phyloP scores from a whole-genome alignment of 1,139 yeast species.

The Pichia sp. region DNA sequence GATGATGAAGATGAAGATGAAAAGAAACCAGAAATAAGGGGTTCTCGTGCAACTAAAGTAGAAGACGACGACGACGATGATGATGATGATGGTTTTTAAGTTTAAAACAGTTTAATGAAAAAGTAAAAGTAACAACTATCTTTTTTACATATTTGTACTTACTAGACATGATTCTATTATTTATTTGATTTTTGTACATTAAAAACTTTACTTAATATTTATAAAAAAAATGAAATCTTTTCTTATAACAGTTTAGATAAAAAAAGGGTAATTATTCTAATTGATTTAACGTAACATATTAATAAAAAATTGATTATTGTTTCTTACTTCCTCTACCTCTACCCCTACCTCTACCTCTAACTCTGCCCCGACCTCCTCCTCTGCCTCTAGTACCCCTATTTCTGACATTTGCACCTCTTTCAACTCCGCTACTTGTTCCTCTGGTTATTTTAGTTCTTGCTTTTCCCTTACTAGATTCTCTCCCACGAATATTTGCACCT shows the following conservation, averaged over 20 bases:
- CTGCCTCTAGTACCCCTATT: background rate
- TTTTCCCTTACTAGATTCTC: background rate
- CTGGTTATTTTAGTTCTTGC: background rate
- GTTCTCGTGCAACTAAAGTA: slow-evolving; percentile 1
- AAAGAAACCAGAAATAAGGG: background rate
- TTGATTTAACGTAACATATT: too few species aligned
- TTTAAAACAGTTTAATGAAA: background rate
- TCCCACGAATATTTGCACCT: too few species aligned
- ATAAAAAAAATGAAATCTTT: too few species aligned
- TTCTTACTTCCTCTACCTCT: background rate
- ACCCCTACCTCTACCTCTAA: background rate
- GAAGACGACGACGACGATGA: slow-evolving; percentile 9
- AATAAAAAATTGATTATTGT: background rate
- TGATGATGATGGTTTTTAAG: slow-evolving; percentile 4
- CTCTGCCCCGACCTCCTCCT: slow-evolving; percentile 3
- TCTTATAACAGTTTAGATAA: too few species aligned
- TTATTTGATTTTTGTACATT: too few species aligned
- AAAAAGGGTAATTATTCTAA: too few species aligned
- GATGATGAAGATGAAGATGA: slow-evolving; percentile 24
- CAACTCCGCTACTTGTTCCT: background rate
- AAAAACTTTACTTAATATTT: too few species aligned
- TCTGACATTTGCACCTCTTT: background rate
- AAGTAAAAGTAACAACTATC: background rate
- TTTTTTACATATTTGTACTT: background rate
- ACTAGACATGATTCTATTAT: background rate